Percentiles rank a stretch among this genome's conserved stretches.
Conservation (phyloP, 1,284 basidiomycete genomes). For the Coriolopsis trogii region DNA sequence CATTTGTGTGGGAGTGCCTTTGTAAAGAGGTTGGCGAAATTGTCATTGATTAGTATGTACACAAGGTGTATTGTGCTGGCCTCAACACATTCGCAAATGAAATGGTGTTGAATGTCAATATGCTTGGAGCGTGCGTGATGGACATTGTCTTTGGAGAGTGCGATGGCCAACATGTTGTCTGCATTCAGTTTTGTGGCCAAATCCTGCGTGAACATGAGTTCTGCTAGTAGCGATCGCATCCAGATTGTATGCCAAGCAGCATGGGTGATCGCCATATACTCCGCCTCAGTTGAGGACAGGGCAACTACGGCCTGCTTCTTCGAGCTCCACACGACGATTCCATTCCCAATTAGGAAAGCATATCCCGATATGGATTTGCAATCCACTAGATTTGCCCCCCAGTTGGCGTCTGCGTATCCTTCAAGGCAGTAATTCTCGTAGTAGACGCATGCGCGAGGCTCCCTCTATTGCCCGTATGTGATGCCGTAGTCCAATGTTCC, state of each 20-base stretch:
- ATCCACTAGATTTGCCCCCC: not conserved
- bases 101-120: too few species aligned
- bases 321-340: slow-evolving; percentile 13
- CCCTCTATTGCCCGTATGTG: not conserved
- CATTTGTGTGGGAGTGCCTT: slow-evolving; percentile 22
- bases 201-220: not conserved
- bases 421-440: too few species aligned
- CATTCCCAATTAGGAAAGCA: slow-evolving; percentile 7
- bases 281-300: slow-evolving; percentile 17
- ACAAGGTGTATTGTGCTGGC: slow-evolving; percentile 17
- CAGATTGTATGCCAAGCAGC: slow-evolving; percentile 22
- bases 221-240: slow-evolving; percentile 26
- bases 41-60: slow-evolving; percentile 23
- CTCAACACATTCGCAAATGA: too few species aligned
- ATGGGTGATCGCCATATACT: slow-evolving; percentile 18
- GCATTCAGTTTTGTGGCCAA: too few species aligned
- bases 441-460: too few species aligned
- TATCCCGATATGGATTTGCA: slow-evolving; percentile 14
- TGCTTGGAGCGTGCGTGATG: too few species aligned
- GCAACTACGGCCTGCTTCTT: slow-evolving; percentile 20
- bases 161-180: slow-evolving; percentile 1
- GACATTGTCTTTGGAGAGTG: slow-evolving; percentile 4
- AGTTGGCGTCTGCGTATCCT: slow-evolving; percentile 12
- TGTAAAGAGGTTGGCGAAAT: slow-evolving; percentile 34
- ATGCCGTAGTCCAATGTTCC: slow-evolving; percentile 29